These are phyloP conservation scores for Glycine tomentella DNA, from an alignment of 306 rosid genomes.

Conservation along the genomic window DNA sequence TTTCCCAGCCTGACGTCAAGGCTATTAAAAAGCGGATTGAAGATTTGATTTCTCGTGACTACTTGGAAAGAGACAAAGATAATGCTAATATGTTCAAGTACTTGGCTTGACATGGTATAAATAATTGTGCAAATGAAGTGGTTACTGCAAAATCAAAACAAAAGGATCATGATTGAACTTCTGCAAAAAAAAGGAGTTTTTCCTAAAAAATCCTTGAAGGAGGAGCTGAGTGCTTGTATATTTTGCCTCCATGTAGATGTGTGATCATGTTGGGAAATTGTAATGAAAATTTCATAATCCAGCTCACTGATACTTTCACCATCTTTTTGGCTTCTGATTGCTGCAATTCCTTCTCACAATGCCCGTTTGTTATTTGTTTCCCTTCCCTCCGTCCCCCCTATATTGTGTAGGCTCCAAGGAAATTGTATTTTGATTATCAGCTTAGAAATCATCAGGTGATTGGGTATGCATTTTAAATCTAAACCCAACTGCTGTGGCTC, in stretches of 20 bases:
- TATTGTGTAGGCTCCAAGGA: slow-evolving; percentile 23
- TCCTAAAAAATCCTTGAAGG: slow-evolving; percentile 46
- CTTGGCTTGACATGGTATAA: slow-evolving; percentile 69
- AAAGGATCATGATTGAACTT: slow-evolving; percentile 41
- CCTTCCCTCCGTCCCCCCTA: neutral
- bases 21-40: slow-evolving; percentile 94
- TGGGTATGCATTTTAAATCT: slow-evolving; percentile 37
- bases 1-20: slow-evolving; percentile 85
- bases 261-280: slow-evolving; percentile 54
- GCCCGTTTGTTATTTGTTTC: slow-evolving; percentile 23
- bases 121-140: slow-evolving; percentile 41
- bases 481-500: slow-evolving; percentile 28
- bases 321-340: slow-evolving; percentile 27
- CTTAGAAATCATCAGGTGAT: slow-evolving; percentile 48
- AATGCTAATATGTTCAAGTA: slow-evolving; percentile 83
- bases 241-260: slow-evolving; percentile 57
- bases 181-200: slow-evolving; percentile 47
- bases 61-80: slow-evolving; percentile 95
- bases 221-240: slow-evolving; percentile 56
- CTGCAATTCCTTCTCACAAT: slow-evolving; percentile 46
- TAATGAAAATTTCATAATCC: slow-evolving; percentile 54
- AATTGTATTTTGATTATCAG: slow-evolving; percentile 38
- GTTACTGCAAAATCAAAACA: slow-evolving; percentile 41
- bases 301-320: slow-evolving; percentile 44
- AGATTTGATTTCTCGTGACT: slow-evolving; percentile 95